Percentiles rank a stretch among this genome's conserved stretches.
Conservation (phyloP, 768 basidiomycete species). For the Naganishia vaughanmartiniae region DNA sequence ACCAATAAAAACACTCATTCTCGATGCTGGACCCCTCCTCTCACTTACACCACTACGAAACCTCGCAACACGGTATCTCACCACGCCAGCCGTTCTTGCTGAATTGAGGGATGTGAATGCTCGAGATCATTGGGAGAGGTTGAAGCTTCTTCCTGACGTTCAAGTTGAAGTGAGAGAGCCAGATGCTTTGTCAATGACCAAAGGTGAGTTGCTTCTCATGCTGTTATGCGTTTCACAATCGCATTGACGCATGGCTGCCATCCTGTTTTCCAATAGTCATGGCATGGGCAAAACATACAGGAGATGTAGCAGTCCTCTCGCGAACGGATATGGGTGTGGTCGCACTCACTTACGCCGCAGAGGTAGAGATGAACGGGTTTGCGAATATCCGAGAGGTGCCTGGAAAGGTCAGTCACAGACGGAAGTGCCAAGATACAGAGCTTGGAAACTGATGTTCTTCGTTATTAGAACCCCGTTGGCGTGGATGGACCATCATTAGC, state of each 20-base stretch:
- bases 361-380: conserved; percentile 23
- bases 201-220: conserved; percentile 26
- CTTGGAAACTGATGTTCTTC: not conserved
- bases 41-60: conserved; percentile 80
- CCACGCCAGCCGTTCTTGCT: conserved; percentile 81
- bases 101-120: conserved; percentile 87
- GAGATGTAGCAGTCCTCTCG: conserved; percentile 89
- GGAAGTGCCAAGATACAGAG: not conserved
- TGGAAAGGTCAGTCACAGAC: conserved; percentile 9
- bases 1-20: conserved; percentile 64
- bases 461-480: not conserved
- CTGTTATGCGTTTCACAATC: not conserved
- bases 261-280: conserved; percentile 61
- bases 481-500: not conserved
- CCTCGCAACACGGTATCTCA: conserved; percentile 77
- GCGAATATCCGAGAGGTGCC: conserved; percentile 17
- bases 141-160: conserved; percentile 62
- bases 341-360: conserved; percentile 76
- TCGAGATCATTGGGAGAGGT: conserved; percentile 62
- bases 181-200: conserved; percentile 56
- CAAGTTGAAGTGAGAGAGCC: conserved; percentile 70
- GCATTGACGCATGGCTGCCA: not conserved
- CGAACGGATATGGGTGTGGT: conserved; percentile 85
- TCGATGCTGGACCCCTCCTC: conserved; percentile 90
- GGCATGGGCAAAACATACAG: conserved; percentile 88